Base-by-base conservation (phyloP, 805 yeast species). In the Yarrowia sp. region DNA sequence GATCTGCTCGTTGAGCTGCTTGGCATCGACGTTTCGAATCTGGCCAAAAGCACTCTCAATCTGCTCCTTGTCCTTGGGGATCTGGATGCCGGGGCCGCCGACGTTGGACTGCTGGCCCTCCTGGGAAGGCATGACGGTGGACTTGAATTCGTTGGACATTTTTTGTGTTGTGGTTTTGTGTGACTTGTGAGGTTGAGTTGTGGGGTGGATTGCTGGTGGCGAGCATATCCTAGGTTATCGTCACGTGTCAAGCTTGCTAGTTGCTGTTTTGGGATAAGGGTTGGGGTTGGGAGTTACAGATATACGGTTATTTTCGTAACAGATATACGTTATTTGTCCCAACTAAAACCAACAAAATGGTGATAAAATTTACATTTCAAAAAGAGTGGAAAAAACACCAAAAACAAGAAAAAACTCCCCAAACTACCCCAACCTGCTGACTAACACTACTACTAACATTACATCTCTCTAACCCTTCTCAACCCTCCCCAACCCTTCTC, bases 11-110 rank as follows among this genome's bases (percentile, higher is more conserved):
- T 61, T 61, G 56, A 61, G 56, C 56, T 44, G 35, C 56, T 61
- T 61, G 56, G 64, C 56, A 19, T 61, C 64, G 40, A 61, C 64
- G n/a, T 61, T 61, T 61, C 64, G 54, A n/a, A 61, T 36, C 64
- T 61, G 56, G 46, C 56, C 56, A 30, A 61, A 61, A 36, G 56
- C 64, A 16, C 38, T 26, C 54, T 44, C 64, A 17, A 44, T 9
- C 64, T 46, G 56, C 46, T 44, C 56, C 56, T 61, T 61, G 22
- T 61, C 64, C 46, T 44, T 11, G 64, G 64, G 64, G 14, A 61
- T 61, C 26, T 61, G 64, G 46, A 61, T 61, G 3, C 64, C 64
- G 36, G 64, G 64, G 19, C 44, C 46, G 9, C 64, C 64, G n/a
- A 46, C 16, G 56, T 44, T 61, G 56, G 46, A 7, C 46, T 61